Percentiles rank a stretch among this genome's conserved stretches.
phyloP scores from a whole-genome alignment of 495 filamentous ascomycete genomes.

The Penicillium malachiteum region DNA sequence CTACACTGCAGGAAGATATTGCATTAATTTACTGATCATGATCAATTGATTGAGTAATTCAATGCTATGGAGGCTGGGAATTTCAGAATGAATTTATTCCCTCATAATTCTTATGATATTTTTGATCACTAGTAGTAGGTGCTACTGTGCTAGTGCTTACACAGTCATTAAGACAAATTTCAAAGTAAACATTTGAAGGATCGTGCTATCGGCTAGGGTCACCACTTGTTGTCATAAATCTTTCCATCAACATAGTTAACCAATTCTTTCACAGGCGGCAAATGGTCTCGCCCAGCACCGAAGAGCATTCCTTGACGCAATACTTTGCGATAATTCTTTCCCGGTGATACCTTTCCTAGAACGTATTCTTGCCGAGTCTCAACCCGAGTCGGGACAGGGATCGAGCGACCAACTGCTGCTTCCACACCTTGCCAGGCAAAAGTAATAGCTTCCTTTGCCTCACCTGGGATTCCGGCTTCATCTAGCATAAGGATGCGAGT shows the following conservation, averaged over 20 bases:
- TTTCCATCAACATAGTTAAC: slow-evolving; percentile 45
- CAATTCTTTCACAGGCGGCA: slow-evolving; percentile 50
- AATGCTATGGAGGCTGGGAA: no score
- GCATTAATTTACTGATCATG: no score
- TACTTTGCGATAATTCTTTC: slow-evolving; percentile 53
- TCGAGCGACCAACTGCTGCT: slow-evolving; percentile 49
- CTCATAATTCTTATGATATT: no score
- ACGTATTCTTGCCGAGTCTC: slow-evolving; percentile 49
- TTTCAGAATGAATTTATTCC: no score
- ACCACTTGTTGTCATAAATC: slow-evolving; percentile 49
- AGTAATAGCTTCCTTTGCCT: slow-evolving; percentile 58
- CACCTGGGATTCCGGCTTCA: slow-evolving; percentile 51
- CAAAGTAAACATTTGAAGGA: no score
- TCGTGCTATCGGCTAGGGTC: no score
- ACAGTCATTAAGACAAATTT: no score
- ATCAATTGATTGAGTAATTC: no score
- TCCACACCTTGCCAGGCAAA: slow-evolving; percentile 59
- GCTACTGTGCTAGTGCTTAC: no score
- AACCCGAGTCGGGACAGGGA: slow-evolving; percentile 52
- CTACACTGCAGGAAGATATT: no score
- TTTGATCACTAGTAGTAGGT: no score
- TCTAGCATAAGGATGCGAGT: slow-evolving; percentile 54
- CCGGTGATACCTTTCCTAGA: slow-evolving; percentile 52
- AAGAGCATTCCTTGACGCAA: slow-evolving; percentile 51
- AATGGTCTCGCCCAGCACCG: slow-evolving; percentile 40